These are phyloP conservation scores for Colletotrichum trifolii DNA, from an alignment of 2,329 filamentous ascomycete species.

Conservation along the genomic window DNA sequence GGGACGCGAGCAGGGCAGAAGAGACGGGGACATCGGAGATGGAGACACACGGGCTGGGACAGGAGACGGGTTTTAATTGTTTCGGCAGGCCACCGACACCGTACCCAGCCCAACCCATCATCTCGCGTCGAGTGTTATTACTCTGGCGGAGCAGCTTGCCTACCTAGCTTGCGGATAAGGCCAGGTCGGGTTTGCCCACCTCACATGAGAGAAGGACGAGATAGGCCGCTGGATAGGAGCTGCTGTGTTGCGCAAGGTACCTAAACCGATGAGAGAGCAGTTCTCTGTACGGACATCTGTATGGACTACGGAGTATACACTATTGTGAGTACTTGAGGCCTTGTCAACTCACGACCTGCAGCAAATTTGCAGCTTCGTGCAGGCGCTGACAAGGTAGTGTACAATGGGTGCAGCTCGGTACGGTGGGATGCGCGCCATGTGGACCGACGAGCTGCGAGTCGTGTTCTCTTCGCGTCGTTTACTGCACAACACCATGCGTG, in stretches of 20 bases:
- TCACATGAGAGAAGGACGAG: too few species aligned
- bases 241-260: too few species aligned
- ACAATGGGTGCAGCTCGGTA: not conserved
- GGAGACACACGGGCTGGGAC: constrained; percentile 23
- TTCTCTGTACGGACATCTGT: too few species aligned
- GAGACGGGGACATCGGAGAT: constrained; percentile 15
- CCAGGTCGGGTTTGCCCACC: not conserved
- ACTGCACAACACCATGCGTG: not conserved
- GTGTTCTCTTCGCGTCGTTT: not conserved
- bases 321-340: not conserved
- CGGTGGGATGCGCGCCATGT: constrained; percentile 24
- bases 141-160: constrained; percentile 26
- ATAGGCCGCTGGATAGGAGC: too few species aligned
- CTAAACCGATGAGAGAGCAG: too few species aligned
- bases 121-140: constrained; percentile 25
- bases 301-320: too few species aligned
- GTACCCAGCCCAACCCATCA: constrained; percentile 33
- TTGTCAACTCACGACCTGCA: constrained; percentile 24
- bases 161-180: constrained; percentile 10
- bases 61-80: constrained; percentile 36
- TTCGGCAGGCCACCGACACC: constrained; percentile 31
- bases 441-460: constrained; percentile 16
- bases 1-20: constrained; percentile 21
- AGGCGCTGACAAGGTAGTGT: constrained; percentile 19
- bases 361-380: constrained; percentile 26